Base-by-base conservation (phyloP, 208 protist species). In the Trypanosoma grayi region DNA sequence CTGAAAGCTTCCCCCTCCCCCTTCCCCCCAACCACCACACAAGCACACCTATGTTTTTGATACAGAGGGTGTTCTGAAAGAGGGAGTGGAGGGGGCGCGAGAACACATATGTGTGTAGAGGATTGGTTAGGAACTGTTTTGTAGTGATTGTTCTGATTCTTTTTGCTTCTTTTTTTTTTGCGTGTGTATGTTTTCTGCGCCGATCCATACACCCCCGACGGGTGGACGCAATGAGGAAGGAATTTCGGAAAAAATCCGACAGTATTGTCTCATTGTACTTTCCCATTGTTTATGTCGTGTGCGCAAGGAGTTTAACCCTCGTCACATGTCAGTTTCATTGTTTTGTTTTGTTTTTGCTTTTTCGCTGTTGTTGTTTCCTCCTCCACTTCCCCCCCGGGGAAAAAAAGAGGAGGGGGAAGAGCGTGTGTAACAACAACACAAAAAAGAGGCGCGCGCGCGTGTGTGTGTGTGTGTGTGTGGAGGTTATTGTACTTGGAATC, bases 281-380 rank as follows among this genome's bases (percentile, higher is more conserved):
- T 13, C 34, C 7, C 33, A 13, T 22, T 39, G 34, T 39, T 16
- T 34, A 28, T 58, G 2, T n/a, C 13, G 16, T 11, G 16, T 24
- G 16, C 28, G n/a, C 30, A 31, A 20, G 28, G 25, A 18, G 20
- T 62, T 47, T 1, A 20, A 18, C 33, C 8, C 34, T 58, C 0
- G 16, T 13, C 27, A 4, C 39, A 3, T 56, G 1, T 56, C 37
- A 20, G 22, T 20, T 37, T 67, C 22, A 34, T 16, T 48, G 8
- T 50, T 41, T 66, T 36, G 11, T 56, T 69, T 60, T 66, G 63
- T 58, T 66, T 50, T 4, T 53, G 13, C 20, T 28, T 14, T 4
- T 30, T 37, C 47, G 5, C 22, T 28, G 24, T 25, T 24, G 3
- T 30, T 51, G 27, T 51, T 51, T 20, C 41, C 14, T 24, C 20